These are phyloP conservation scores for Heterobasidion parviporum DNA, from an alignment of 1,284 basidiomycete species.

Conservation along the genomic window DNA sequence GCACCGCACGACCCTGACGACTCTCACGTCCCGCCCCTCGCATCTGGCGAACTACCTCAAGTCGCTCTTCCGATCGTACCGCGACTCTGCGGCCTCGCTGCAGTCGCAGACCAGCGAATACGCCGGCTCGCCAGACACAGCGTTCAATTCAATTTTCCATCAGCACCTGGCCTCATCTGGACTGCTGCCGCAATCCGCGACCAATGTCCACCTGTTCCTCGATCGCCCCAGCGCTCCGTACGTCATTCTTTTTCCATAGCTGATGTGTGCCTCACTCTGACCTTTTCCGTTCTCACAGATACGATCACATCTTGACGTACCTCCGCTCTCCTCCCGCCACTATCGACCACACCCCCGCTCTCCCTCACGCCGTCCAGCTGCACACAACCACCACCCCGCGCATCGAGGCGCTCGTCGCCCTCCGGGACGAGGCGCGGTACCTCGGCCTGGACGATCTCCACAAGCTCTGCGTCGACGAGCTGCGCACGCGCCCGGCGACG, in stretches of 20 bases:
- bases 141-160: conserved; percentile 42
- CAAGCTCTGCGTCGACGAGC: conserved; percentile 57
- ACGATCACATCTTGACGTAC: conserved; percentile 59
- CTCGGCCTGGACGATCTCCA: conserved; percentile 56
- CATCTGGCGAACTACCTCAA: conserved; percentile 50
- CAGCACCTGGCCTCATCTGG: conserved; percentile 55
- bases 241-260: conserved; percentile 23
- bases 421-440: conserved; percentile 67
- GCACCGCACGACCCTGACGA: conserved; percentile 54
- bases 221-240: conserved; percentile 72
- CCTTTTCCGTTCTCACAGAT: conserved; percentile 31
- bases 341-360: conserved; percentile 26
- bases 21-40: conserved; percentile 60
- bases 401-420: conserved; percentile 57
- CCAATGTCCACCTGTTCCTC: conserved; percentile 64
- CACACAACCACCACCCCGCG: conserved; percentile 36
- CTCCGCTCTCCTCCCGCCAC: conserved; percentile 42
- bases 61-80: conserved; percentile 13
- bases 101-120: conserved; percentile 20
- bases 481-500: conserved; percentile 31
- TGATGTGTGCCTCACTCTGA: not conserved
- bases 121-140: conserved; percentile 15
- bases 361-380: conserved; percentile 54
- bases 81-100: conserved; percentile 37
- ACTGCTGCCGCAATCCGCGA: conserved; percentile 35